Evolutionary conservation across 805 yeast genomes (phyloP), one percentile per base, ranked within the genome.

Genomic region (Teunomyces funiuensis): DNA sequence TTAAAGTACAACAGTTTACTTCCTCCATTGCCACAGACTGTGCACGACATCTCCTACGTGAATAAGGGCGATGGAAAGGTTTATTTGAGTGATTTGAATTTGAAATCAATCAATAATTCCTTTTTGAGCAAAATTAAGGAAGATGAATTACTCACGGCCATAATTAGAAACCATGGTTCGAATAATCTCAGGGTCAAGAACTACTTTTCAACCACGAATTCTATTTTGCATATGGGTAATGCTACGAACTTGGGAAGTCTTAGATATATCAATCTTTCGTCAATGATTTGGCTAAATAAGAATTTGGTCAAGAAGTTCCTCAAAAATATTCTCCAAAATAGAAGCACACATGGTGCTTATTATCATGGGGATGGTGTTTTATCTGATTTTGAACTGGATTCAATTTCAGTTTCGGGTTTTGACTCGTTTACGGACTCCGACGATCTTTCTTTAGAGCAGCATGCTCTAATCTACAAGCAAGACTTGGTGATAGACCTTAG

Each of bases 251-350:
- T 17, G 10, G 43, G 23, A 57, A 53, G 33, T 55, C 25, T 79
- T 42, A 59, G 43, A 45, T 65, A 58, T 37, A 59, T 73, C 48
- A 68, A 69, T 43, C 57, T 74, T 50, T 61, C 66, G 17, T 73
- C 73, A 6, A 70, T 70, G 59, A 69, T 73, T 40, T 79, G 78
- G 82, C 55, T 72, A 28, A 71, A 61, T 52, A 73, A 64, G 51
- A 68, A 49, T 41, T 40, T 63, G 39, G 57, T 69, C 49, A 54
- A 60, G 54, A 42, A 58, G 40, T 69, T 60, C 37, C 59, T 79
- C 52, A 45, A 58, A 8, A 55, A 58, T 20, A 60, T 66, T 42
- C 44, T 60, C 6, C 51, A 54, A 0, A 44, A 44, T 11, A 31
- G 23, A 15, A 31, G 34, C 9, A 18, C 25, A 19, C 19, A n/a